Conservation (phyloP, 2,329 filamentous ascomycete genomes). For the Calcarisporium arbuscula region DNA sequence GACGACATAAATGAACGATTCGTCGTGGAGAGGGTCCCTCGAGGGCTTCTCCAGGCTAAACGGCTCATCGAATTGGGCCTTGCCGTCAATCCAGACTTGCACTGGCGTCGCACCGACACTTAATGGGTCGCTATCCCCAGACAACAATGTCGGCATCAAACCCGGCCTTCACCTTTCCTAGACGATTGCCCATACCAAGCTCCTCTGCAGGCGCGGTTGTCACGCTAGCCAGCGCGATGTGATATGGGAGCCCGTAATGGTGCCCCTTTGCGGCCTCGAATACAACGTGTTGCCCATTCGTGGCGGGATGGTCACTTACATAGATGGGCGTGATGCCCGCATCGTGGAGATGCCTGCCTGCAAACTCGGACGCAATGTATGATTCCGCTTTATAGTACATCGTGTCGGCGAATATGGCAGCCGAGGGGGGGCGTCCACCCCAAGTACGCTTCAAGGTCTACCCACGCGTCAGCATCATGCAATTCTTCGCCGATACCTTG, state of each 20-base stretch:
- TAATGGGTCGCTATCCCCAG: conserved; percentile 58
- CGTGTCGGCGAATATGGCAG: conserved; percentile 65
- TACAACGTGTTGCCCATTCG: conserved; percentile 64
- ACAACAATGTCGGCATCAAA: conserved; percentile 57
- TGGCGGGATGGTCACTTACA: conserved; percentile 62
- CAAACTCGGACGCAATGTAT: conserved; percentile 57
- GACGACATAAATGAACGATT: conserved; percentile 30
- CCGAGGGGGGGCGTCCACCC: conserved; percentile 47
- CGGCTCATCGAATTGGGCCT: conserved; percentile 45
- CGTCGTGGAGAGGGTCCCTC: conserved; percentile 31
- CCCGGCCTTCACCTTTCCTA: conserved; percentile 56
- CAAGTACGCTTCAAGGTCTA: conserved; percentile 51
- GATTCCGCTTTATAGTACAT: conserved; percentile 68
- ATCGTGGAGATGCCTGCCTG: conserved; percentile 60
- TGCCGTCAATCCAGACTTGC: conserved; percentile 60
- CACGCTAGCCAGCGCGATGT: conserved; percentile 51
- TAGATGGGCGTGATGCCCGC: conserved; percentile 59
- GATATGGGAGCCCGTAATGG: conserved; percentile 55
- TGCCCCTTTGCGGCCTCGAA: conserved; percentile 58
- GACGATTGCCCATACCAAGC: conserved; percentile 48
- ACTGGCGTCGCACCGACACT: conserved; percentile 52
- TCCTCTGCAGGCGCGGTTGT: conserved; percentile 53
- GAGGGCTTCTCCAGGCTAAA: conserved; percentile 47
- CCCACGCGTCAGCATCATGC: too few relatives aligned
- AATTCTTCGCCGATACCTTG: too few relatives aligned